Evolutionary conservation across 805 yeast species (phyloP), one percentile per base, ranked within the genome.

Genomic region (Ogataea zsoltii): DNA sequence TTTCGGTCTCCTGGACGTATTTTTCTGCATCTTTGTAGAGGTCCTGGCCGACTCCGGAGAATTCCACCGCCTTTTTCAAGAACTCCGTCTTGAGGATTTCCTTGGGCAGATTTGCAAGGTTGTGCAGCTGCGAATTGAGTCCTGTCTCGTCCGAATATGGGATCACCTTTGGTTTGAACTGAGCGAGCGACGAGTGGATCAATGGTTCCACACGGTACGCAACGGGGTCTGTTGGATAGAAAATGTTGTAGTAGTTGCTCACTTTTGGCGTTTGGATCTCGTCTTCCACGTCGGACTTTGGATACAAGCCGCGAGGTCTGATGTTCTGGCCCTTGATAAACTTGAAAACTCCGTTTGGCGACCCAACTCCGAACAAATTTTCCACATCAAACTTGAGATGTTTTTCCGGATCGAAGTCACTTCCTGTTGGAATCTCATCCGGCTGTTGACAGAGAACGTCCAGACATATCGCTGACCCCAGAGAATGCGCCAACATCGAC

Each of bases 201-300:
- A 92, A 67, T 1, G 99, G 99, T 63, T 92, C 99, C 46, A 91
- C 67, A 44, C 98, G 71, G 57, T 91, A 89, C 0, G 92, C 91
- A 33, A 94, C 83, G 0, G 97, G 96, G 60, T 92, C 99, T 53
- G 95, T 84, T 0, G 92, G 88, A 55, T 92, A 96, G 68, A 86
- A 89, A 5, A 94, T 67, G 60, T 92, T 92, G 68, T 85, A 94
- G 34, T 86, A 63, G 56, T 86, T 85, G 2, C 71, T 66, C 51
- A 85, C 83, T 26, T 74, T 75, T 3, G 94, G 89, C 3, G 76
- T 64, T 7, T 69, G 63, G 3, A 56, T 45, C 16, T 42, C 39
- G 5, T 44, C 37, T 9, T 54, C 56, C 19, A 49, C 38, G 7
- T 21, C 41, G 15, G 31, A 16, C 33, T 33, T 6, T 2, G 53